Evolutionary conservation across 257 asterid genomes (phyloP), one percentile per base, ranked within the genome.

Genomic region (Nicotiana obtusifolia): DNA sequence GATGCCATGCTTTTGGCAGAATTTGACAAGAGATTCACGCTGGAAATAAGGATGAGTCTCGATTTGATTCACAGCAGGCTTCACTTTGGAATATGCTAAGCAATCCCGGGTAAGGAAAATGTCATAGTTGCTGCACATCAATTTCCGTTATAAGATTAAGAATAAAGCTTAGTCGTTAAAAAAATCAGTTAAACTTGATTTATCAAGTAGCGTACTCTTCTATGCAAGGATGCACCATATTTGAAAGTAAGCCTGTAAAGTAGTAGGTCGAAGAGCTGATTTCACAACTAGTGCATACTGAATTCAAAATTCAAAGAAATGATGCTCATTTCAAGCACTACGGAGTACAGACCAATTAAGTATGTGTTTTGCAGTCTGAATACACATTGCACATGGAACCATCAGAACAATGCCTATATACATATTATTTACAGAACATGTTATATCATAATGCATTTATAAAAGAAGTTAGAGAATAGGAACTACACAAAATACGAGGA

Each of bases 41-140:
- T 91, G 97, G 87, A 92, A 92, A 78, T 92, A 92, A 47, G 97
- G 95, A 80, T 92, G 95, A 49, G 93, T 86, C 76, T 92, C 97
- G 1, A 92, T 86, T 80, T 92, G 97, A 83, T 90, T 90, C 76
- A 92, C 97, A 24, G 95, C 90, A 59, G 97, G 97, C 88, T 89
- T 90, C 65, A 92, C 82, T 85, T 87, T 92, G 13, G 95, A 83
- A 67, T 90, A 92, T 81, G 97, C 95, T 68, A 92, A 81, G 86
- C 93, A 92, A 83, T 92, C 97, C 85, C 97, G 87, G 65, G 97
- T 92, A 17, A 90, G 89, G 83, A 89, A 87, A 66, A 90, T 79
- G 82, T 87, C 91, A 77, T 92, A 92, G 87, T 92, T 92, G 93
- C 97, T 92, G 92, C 88, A 77, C 41, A 84, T 69, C n/a, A n/a